Conservation (phyloP, 768 basidiomycete species). For the Boletus edulis region DNA sequence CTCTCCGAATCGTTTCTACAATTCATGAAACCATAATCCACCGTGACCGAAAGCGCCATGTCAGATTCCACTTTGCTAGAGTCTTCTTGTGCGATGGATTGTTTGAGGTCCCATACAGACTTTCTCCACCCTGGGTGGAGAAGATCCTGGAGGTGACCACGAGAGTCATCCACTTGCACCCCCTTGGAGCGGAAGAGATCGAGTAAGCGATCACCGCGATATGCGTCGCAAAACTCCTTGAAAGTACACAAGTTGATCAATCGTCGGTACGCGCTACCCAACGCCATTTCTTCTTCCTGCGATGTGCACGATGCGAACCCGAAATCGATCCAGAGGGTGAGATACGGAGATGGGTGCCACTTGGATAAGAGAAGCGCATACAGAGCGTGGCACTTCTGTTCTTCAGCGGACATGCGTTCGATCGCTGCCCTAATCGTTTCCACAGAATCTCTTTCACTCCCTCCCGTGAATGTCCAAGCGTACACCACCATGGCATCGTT, state of each 20-base stretch:
- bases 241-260: neutral
- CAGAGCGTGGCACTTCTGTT: neutral
- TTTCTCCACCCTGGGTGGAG: neutral
- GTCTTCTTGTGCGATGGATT: neutral
- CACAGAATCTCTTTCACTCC: neutral
- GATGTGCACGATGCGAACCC: slow-evolving; percentile 2
- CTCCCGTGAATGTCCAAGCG: slow-evolving; percentile 2
- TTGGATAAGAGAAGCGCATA: neutral
- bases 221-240: slow-evolving; percentile 1
- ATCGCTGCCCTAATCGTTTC: neutral
- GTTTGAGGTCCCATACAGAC: slow-evolving; percentile 2
- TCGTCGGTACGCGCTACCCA: neutral
- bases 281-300: neutral
- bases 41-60: neutral
- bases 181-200: neutral
- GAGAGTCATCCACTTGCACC: neutral
- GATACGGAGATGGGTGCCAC: neutral
- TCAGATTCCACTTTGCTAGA: neutral
- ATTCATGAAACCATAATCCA: slow-evolving; percentile 3
- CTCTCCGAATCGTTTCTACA: neutral
- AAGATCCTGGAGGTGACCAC: neutral
- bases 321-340: neutral
- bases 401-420: neutral
- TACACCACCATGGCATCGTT: neutral
- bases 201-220: neutral